Conservation (phyloP, 306 rosid species). For the Astragalus membranaceus region DNA sequence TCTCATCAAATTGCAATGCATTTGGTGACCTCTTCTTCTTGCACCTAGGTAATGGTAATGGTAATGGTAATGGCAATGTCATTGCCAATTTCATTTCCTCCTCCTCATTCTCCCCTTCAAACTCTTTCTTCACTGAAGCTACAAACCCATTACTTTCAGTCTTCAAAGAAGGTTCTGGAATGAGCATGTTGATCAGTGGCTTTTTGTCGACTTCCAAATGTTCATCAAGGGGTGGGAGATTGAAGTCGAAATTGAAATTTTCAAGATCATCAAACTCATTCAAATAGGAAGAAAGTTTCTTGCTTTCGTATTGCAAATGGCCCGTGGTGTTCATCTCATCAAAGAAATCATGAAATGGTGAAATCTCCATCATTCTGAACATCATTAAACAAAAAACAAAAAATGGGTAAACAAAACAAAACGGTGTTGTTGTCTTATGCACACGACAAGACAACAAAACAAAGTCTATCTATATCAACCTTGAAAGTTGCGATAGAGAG, state of each 20-base stretch:
- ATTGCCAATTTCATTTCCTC: neutral
- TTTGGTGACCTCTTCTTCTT: neutral
- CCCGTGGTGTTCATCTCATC: neutral
- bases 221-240: constrained; percentile 17
- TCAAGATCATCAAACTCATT: constrained; percentile 32
- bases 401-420: neutral
- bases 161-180: neutral
- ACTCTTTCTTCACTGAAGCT: constrained; percentile 14
- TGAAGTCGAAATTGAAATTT: constrained; percentile 21
- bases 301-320: neutral
- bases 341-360: constrained; percentile 24
- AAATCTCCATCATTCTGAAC: constrained; percentile 32
- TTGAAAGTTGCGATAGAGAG: neutral
- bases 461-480: neutral
- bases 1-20: constrained; percentile 14
- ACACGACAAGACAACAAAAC: neutral
- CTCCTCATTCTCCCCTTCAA: neutral
- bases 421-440: neutral
- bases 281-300: constrained; percentile 12
- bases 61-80: too few relatives aligned
- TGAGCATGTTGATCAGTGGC: constrained; percentile 12
- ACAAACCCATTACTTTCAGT: neutral
- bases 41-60: neutral
- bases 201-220: constrained; percentile 18
- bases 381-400: neutral